Conservation (phyloP, 2,329 filamentous ascomycete genomes). For the Fusarium nanum region DNA sequence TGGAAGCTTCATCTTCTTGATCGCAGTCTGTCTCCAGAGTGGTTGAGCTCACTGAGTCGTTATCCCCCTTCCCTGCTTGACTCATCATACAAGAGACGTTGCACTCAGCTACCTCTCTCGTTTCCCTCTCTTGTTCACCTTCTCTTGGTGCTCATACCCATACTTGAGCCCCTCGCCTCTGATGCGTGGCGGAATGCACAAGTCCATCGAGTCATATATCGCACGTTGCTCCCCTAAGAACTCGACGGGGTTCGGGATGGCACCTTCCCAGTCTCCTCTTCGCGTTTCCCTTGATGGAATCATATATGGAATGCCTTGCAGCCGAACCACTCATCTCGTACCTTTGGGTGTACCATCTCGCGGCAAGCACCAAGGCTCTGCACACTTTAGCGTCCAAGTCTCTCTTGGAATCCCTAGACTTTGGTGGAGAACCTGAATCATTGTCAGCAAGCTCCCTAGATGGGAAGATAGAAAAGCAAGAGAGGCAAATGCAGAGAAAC, state of each 20-base stretch:
- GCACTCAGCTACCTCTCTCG: neutral
- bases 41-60: neutral
- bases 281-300: neutral
- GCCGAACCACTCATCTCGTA: neutral
- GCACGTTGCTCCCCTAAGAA: neutral
- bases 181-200: rapidly evolving
- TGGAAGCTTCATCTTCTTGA: neutral
- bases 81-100: too few species aligned
- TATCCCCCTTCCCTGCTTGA: neutral
- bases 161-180: rapidly evolving
- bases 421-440: neutral
- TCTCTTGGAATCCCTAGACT: neutral
- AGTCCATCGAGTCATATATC: neutral
- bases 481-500: too few species aligned
- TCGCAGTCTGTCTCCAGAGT: neutral
- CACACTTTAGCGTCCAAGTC: neutral
- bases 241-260: neutral
- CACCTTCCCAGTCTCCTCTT: neutral
- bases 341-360: neutral
- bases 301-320: neutral
- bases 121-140: neutral
- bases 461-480: neutral
- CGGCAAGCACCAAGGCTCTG: neutral
- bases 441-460: neutral
- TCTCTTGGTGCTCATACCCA: neutral